phyloP scores from a whole-genome alignment of 805 yeast species.

The Metschnikowia bowlesiae region DNA sequence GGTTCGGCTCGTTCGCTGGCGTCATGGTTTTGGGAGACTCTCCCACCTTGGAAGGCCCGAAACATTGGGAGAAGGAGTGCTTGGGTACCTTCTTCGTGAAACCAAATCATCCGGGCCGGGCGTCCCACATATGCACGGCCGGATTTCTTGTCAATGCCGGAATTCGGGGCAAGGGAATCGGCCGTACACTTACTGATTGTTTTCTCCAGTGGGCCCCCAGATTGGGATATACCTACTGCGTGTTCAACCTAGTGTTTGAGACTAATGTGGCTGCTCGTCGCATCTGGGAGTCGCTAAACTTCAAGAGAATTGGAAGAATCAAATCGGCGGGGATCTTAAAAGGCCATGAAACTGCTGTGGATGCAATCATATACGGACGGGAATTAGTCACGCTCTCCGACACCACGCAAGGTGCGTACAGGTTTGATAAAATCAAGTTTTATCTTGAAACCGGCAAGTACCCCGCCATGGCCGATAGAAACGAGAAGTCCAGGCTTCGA shows the following conservation, averaged over 20 bases:
- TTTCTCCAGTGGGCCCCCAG: conserved; percentile 87
- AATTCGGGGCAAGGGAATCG: conserved; percentile 88
- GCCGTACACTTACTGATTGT: conserved; percentile 77
- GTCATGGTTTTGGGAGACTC: conserved; percentile 74
- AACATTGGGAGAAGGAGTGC: conserved; percentile 91
- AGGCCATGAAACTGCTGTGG: conserved; percentile 81
- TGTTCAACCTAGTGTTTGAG: conserved; percentile 84
- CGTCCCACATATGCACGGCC: conserved; percentile 89
- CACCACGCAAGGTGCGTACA: conserved; percentile 46
- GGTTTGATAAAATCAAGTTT: conserved; percentile 72
- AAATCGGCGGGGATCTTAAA: conserved; percentile 86
- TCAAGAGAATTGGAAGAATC: conserved; percentile 73
- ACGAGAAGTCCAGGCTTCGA: conserved; percentile 83
- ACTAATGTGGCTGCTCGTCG: conserved; percentile 79
- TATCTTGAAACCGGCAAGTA: conserved; percentile 82
- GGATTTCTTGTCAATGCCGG: conserved; percentile 89
- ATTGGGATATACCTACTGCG: conserved; percentile 78
- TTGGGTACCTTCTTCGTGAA: conserved; percentile 81
- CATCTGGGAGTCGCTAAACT: conserved; percentile 71
- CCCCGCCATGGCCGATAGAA: conserved; percentile 77
- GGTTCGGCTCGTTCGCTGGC: conserved; percentile 87
- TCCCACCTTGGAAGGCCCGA: conserved; percentile 41
- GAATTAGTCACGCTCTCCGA: conserved; percentile 59
- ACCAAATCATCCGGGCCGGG: conserved; percentile 89
- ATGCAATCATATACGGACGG: conserved; percentile 79